Percentiles rank a stretch among this genome's conserved stretches.
Evolutionary conservation across 805 yeast species (phyloP).

Genomic region (Nakazawaea populi): DNA sequence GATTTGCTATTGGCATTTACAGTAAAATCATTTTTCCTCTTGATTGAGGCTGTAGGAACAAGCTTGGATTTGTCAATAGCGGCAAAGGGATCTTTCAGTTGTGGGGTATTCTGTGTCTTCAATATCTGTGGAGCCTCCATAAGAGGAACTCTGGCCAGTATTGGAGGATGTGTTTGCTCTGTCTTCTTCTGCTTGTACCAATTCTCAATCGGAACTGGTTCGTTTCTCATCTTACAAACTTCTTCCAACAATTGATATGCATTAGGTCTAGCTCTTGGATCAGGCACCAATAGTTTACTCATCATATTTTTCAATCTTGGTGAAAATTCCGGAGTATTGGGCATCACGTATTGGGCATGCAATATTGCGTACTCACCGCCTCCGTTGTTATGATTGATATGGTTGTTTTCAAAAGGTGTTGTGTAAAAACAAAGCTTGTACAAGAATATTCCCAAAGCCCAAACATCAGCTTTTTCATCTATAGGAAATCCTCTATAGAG

Average conservation of each 20-base stretch:
- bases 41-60: neutral
- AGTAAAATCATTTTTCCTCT: too few relatives aligned
- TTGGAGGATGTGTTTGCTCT: slow-evolving; percentile 10
- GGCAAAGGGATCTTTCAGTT: slow-evolving; percentile 34
- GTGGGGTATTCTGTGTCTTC: slow-evolving; percentile 13
- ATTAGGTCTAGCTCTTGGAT: slow-evolving; percentile 70
- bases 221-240: slow-evolving; percentile 53
- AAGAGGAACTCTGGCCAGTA: slow-evolving; percentile 6
- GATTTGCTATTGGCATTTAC: slow-evolving; percentile 3
- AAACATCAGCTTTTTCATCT: slow-evolving; percentile 77
- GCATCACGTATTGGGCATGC: slow-evolving; percentile 47
- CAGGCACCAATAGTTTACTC: slow-evolving; percentile 51
- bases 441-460: slow-evolving; percentile 79
- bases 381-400: slow-evolving; percentile 27
- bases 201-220: slow-evolving; percentile 34
- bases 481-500: slow-evolving; percentile 61
- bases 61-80: slow-evolving; percentile 32
- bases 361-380: slow-evolving; percentile 56
- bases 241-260: slow-evolving; percentile 68
- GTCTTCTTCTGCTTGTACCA: slow-evolving; percentile 22
- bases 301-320: slow-evolving; percentile 60
- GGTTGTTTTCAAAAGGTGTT: slow-evolving; percentile 66
- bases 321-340: slow-evolving; percentile 52
- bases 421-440: slow-evolving; percentile 78
- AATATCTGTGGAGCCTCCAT: neutral